A percentile compares a stretch with the other conserved stretches of the same genome.
These are phyloP conservation scores for Brassica balearica DNA, from an alignment of 441 rosid species.

Conservation along the genomic window DNA sequence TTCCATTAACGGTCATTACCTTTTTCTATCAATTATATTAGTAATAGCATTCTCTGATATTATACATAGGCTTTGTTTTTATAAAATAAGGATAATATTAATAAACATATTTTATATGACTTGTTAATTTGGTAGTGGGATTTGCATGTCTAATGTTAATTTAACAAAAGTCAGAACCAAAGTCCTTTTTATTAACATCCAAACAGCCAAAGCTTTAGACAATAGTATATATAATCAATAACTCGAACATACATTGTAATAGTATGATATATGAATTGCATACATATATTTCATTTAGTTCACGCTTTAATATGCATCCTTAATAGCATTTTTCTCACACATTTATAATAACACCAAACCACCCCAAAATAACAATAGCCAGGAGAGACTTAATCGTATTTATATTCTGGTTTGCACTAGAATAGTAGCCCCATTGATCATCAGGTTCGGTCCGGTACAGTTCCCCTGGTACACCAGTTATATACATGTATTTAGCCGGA, in stretches of 20 bases:
- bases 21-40: neutral
- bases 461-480: conserved; percentile 57
- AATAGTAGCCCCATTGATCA: conserved; percentile 46
- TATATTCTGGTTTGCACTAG: conserved; percentile 37
- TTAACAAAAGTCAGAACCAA: neutral
- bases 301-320: neutral
- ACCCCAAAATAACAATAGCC: conserved; percentile 32
- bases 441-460: conserved; percentile 50
- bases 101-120: neutral
- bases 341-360: conserved; percentile 8
- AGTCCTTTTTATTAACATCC: neutral
- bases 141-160: conserved; percentile 1
- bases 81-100: neutral
- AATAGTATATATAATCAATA: neutral
- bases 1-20: neutral
- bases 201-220: neutral
- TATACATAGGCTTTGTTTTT: neutral
- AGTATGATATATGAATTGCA: conserved; percentile 3
- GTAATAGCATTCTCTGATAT: neutral
- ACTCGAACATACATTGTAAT: neutral
- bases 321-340: conserved; percentile 3
- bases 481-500: conserved; percentile 58
- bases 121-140: neutral
- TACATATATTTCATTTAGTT: neutral
- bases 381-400: conserved; percentile 23